Percentiles rank a stretch among this genome's conserved stretches.
These are phyloP conservation scores for Xylaria longipes DNA, from an alignment of 495 filamentous ascomycete genomes.

Conservation along the genomic window DNA sequence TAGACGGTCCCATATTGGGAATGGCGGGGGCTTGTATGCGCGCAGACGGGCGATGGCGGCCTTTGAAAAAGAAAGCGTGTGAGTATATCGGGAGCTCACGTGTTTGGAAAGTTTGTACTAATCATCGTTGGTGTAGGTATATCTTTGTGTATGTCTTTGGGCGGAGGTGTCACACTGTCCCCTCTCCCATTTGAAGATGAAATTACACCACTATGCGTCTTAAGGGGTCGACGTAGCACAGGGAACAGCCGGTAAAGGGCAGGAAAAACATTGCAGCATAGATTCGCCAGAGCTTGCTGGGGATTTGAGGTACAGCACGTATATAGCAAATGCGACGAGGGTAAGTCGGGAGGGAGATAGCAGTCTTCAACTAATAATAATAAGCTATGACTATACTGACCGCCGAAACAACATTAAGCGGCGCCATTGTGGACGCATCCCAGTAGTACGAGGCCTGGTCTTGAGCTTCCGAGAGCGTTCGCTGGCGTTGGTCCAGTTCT, in stretches of 20 bases:
- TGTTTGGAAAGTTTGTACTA: background rate
- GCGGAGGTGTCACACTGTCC: background rate
- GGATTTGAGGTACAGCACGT: background rate
- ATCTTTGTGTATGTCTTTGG: constrained; percentile 20
- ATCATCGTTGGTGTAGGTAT: constrained; percentile 20
- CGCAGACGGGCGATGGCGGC: constrained; percentile 79
- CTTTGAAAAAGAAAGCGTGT: constrained; percentile 50
- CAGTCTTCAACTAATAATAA: constrained; percentile 1
- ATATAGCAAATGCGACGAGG: background rate
- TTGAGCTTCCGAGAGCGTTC: constrained; percentile 24
- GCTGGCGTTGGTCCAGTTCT: constrained; percentile 15
- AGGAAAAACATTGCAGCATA: background rate
- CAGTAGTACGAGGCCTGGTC: constrained; percentile 51
- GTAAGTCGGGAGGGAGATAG: background rate
- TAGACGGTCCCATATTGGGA: constrained; percentile 61
- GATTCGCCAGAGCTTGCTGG: constrained; percentile 5
- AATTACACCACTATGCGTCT: background rate
- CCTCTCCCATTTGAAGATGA: background rate
- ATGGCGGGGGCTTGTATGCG: constrained; percentile 67
- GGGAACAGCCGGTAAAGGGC: background rate
- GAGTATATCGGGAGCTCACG: constrained; percentile 28
- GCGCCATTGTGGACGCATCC: constrained; percentile 61
- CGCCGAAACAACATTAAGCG: constrained; percentile 61
- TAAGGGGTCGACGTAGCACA: background rate
- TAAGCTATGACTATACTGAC: constrained; percentile 47